phyloP scores from a whole-genome alignment of 1,284 basidiomycete genomes.

The Gomphus sp. region DNA sequence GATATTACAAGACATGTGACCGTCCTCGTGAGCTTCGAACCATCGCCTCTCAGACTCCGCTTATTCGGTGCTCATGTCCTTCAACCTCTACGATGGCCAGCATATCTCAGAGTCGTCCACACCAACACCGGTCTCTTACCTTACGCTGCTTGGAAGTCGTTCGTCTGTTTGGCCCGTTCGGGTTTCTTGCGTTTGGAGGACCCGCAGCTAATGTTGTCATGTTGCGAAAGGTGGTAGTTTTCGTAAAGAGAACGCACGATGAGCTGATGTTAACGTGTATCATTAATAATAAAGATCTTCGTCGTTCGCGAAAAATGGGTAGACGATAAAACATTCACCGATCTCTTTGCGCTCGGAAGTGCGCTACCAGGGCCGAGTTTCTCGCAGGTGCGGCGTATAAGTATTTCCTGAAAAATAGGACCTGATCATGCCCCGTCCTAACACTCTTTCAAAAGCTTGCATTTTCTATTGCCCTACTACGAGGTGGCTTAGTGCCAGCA shows the following conservation, averaged over 20 bases:
- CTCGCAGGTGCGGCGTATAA: not conserved
- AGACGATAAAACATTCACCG: constrained; percentile 9
- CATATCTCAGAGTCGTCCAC: too few species aligned
- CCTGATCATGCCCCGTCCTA: not conserved
- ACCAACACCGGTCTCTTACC: not conserved
- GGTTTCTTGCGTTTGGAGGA: constrained; percentile 7
- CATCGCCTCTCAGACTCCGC: too few species aligned
- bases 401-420: too few species aligned
- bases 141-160: constrained; percentile 5
- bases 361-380: constrained; percentile 8
- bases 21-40: too few species aligned
- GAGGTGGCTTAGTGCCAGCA: constrained; percentile 5
- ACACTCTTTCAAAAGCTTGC: not conserved
- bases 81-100: too few species aligned
- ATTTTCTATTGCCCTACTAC: constrained; percentile 6
- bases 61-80: too few species aligned
- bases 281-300: constrained; percentile 1
- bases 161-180: constrained; percentile 7
- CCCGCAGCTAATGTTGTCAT: constrained; percentile 9
- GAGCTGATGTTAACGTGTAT: not conserved
- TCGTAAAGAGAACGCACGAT: too few species aligned
- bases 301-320: constrained; percentile 8
- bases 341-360: constrained; percentile 7
- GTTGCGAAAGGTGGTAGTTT: constrained; percentile 2
- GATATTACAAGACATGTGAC: too few species aligned